Conservation (phyloP, 352 stramenopile species). For the Peronospora belbahrii region DNA sequence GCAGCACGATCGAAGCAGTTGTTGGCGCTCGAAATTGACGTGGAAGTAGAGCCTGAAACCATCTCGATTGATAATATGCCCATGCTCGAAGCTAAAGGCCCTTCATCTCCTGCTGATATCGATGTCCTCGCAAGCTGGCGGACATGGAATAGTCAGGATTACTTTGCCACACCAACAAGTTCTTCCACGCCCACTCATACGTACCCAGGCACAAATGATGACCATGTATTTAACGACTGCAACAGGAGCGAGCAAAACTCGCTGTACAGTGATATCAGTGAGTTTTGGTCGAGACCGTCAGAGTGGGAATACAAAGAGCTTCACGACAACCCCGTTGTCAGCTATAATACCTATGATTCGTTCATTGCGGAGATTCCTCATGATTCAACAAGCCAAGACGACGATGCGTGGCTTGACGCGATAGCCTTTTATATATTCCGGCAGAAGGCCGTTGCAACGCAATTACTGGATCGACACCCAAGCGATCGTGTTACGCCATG, state of each 20-base stretch:
- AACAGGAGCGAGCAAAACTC: slow-evolving; percentile 5
- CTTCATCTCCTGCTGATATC: slow-evolving; percentile 12
- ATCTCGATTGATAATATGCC: slow-evolving; percentile 9
- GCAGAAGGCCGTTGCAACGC: slow-evolving; percentile 8
- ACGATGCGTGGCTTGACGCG: slow-evolving; percentile 20
- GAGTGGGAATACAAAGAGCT: slow-evolving; percentile 10
- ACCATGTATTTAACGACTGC: neutral
- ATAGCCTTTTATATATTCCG: slow-evolving; percentile 14
- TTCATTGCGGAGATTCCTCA: neutral
- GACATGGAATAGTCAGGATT: slow-evolving; percentile 24
- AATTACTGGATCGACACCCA: slow-evolving; percentile 4
- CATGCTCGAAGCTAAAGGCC: slow-evolving; percentile 18
- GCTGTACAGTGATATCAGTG: slow-evolving; percentile 21
- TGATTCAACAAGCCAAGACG: slow-evolving; percentile 1
- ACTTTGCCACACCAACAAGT: slow-evolving; percentile 13
- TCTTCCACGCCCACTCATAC: neutral
- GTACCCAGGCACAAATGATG: neutral
- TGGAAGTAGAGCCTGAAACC: neutral
- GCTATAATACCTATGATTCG: neutral
- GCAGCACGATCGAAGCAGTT: neutral
- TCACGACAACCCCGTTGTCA: neutral
- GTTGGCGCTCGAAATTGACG: neutral
- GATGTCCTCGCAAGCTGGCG: slow-evolving; percentile 27
- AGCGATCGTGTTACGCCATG: neutral
- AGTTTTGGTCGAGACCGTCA: slow-evolving; percentile 21